Base-by-base conservation (phyloP, 192 early-diverging fungal genomes). In the Paraglomus brasilianum region DNA sequence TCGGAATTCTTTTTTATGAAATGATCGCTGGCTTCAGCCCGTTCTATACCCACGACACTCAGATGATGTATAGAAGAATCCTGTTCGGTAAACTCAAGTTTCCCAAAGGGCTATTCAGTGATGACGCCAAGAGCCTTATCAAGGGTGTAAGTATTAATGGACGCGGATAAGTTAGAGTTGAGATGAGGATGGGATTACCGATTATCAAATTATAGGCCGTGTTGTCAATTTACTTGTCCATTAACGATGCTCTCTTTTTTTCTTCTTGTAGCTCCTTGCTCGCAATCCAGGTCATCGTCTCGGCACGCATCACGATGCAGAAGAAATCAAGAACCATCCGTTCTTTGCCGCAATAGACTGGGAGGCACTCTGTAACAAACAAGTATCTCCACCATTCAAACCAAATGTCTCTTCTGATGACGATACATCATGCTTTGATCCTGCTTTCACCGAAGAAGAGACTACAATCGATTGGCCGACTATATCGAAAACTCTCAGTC, bases 1-100 rank as follows among this genome's bases (percentile, higher is more conserved):
- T 93, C 8, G 92, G 92, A 8, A 88, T 93, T 52, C 72, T 93
- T 47, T 76, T 92, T 21, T 93, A 89, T 62, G 91, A 89, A 72
- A 80, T 89, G 71, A 71, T 89, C 22, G 79, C 88, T 0, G 90
- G 91, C 19, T 67, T 83, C 8, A 86, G 89, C 7, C 91, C 91
- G 8, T 93, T 92, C 80, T 86, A 81, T 59, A 78, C 91, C 14
- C 82, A 82, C 67, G 75, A 83, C 48, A 81, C 82, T 19, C 78
- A 87, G 41, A 81, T 87, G 21, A 81, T 92, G 11, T 93, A 93
- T 64, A 73, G 83, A 55, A 89, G 87, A 64, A 92, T 92, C 76
- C 81, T 80, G n/a, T 74, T 78, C 51, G 56, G 71, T 62, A 71
- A 89, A 73, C 47, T 92, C 58, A 57, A 67, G 61, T 78, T 89